Evolutionary conservation across 2,329 filamentous ascomycete species (phyloP).

Genomic region (Talaromyces funiculosus): DNA sequence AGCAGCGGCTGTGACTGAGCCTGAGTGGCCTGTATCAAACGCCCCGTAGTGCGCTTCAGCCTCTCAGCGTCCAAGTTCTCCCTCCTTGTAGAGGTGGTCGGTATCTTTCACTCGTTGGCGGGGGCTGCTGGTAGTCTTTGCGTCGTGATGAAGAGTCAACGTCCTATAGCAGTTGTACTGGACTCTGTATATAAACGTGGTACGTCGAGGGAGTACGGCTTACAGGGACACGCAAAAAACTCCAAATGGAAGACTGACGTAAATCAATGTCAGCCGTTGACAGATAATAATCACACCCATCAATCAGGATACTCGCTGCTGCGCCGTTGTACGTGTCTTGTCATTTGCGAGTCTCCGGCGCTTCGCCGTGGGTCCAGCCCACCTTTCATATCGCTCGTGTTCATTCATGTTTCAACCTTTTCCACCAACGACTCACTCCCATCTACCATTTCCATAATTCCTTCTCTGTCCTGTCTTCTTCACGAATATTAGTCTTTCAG

Average conservation of each 20-base stretch:
- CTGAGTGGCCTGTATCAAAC: not conserved
- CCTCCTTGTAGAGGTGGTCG: no score
- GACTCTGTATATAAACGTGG: not conserved
- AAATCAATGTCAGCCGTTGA: not conserved
- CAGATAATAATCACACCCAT: not conserved
- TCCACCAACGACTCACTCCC: not conserved
- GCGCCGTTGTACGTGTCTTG: not conserved
- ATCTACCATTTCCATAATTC: not conserved
- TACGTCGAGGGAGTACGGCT: not conserved
- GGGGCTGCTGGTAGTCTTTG: no score
- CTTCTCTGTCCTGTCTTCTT: not conserved
- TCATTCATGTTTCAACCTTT: not conserved
- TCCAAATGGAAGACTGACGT: not conserved
- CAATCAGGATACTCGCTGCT: not conserved
- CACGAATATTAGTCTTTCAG: not conserved
- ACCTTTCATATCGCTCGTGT: not conserved
- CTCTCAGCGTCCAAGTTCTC: not conserved
- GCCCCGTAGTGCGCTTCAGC: not conserved
- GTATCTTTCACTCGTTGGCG: no score
- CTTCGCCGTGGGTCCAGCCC: slow-evolving; percentile 12
- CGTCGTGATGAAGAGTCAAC: not conserved
- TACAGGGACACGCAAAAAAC: not conserved
- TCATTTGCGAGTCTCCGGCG: slow-evolving; percentile 6
- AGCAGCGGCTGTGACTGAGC: not conserved
- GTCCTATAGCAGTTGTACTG: not conserved